Evolutionary conservation across 1,139 yeast species (phyloP).

Genomic region (Geotrichum fermentans): DNA sequence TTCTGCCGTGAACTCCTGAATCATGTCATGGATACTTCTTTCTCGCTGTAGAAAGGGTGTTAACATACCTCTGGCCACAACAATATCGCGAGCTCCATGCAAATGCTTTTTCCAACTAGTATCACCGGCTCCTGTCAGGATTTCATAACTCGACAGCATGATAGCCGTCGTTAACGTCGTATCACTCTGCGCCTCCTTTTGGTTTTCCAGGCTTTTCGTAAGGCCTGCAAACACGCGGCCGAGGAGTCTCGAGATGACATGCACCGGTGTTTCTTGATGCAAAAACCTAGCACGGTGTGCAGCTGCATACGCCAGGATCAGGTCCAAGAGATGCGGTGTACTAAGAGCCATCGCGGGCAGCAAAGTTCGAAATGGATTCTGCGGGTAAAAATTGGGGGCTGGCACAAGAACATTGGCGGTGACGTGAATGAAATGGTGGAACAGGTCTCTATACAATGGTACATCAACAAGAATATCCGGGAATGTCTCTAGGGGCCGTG

Average conservation of each 20-base stretch:
- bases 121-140: slow-evolving; percentile 40
- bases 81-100: slow-evolving; percentile 64
- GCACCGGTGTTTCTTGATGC: slow-evolving; percentile 42
- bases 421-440: slow-evolving; percentile 59
- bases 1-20: not conserved
- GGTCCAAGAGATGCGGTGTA: slow-evolving; percentile 50
- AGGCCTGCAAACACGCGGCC: slow-evolving; percentile 57
- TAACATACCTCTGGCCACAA: slow-evolving; percentile 52
- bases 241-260: slow-evolving; percentile 48
- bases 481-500: slow-evolving; percentile 50
- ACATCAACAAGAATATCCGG: slow-evolving; percentile 57
- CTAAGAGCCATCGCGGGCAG: slow-evolving; percentile 68
- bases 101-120: slow-evolving; percentile 49
- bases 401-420: slow-evolving; percentile 65
- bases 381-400: slow-evolving; percentile 53
- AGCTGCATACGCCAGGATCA: slow-evolving; percentile 65
- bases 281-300: slow-evolving; percentile 41
- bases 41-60: slow-evolving; percentile 7
- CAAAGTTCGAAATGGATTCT: slow-evolving; percentile 63
- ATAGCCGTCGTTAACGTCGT: slow-evolving; percentile 63
- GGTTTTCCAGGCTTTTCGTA: slow-evolving; percentile 48
- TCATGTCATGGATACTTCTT: not conserved
- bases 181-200: slow-evolving; percentile 54
- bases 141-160: slow-evolving; percentile 59
- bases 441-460: slow-evolving; percentile 54